Percentiles rank a stretch among this genome's conserved stretches.
phyloP scores from a whole-genome alignment of 228 moss, liverwort and hornwort species.

The Sphagnum magellanicum region DNA sequence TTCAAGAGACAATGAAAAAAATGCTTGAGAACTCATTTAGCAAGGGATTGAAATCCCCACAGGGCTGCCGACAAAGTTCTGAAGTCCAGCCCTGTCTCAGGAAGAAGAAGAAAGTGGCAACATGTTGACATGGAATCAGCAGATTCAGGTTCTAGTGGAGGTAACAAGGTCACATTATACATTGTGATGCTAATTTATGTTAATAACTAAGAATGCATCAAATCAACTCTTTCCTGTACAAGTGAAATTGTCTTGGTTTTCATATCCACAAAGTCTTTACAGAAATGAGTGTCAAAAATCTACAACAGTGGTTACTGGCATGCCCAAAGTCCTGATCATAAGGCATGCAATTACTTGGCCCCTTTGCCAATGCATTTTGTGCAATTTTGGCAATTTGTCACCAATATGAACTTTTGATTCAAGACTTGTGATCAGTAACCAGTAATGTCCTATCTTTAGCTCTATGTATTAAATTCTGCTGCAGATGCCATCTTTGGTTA shows the following conservation, averaged over 20 bases:
- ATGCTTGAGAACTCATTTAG: slow-evolving; percentile 62
- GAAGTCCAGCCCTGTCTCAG: slow-evolving; percentile 73
- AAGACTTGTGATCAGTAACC: slow-evolving; percentile 58
- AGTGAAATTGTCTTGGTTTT: too few species aligned
- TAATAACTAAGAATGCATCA: too few species aligned
- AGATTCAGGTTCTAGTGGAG: slow-evolving; percentile 76
- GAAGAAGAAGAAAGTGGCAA: slow-evolving; percentile 66
- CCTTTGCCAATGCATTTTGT: too few species aligned
- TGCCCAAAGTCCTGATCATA: slow-evolving; percentile 4
- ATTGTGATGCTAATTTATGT: too few species aligned
- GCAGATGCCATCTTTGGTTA: slow-evolving; percentile 74
- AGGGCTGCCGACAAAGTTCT: slow-evolving; percentile 76
- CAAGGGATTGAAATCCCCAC: slow-evolving; percentile 70
- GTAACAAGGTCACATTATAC: slow-evolving; percentile 13
- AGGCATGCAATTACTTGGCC: too few species aligned
- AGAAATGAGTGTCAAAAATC: too few species aligned
- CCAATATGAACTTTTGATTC: too few species aligned
- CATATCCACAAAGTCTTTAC: too few species aligned
- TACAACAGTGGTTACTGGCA: slow-evolving; percentile 21
- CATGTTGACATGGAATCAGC: slow-evolving; percentile 77
- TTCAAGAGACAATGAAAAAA: slow-evolving; percentile 59
- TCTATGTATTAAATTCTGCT: slow-evolving; percentile 18
- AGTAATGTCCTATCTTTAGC: slow-evolving; percentile 54
- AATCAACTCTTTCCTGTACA: too few species aligned
- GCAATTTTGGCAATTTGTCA: too few species aligned